A percentile compares a stretch with the other conserved stretches of the same genome.
Conservation (phyloP, 2,329 filamentous ascomycete genomes). For the Corinectria fuckeliana region DNA sequence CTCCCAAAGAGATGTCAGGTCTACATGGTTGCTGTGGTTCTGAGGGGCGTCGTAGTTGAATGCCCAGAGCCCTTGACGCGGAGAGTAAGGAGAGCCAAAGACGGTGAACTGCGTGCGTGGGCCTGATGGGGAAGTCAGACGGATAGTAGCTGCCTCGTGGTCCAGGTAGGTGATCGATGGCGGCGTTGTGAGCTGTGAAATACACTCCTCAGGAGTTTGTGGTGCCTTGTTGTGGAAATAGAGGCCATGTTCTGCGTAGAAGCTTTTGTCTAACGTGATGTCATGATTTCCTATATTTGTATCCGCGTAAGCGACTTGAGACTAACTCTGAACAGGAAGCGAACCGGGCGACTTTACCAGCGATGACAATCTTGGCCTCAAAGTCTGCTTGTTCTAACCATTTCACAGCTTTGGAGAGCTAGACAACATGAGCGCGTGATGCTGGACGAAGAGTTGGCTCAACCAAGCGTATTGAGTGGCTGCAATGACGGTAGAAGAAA, state of each 20-base stretch:
- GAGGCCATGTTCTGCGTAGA: conserved; percentile 60
- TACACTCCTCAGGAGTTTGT: conserved; percentile 61
- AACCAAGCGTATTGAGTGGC: neutral
- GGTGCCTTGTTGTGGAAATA: conserved; percentile 63
- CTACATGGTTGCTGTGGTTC: conserved; percentile 19
- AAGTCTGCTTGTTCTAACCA: conserved; percentile 75
- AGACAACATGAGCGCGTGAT: conserved; percentile 11
- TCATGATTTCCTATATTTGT: conserved; percentile 73
- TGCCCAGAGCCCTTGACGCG: conserved; percentile 64
- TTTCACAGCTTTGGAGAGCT: conserved; percentile 64
- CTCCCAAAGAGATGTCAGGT: conserved; percentile 61
- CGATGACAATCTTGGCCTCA: conserved; percentile 73
- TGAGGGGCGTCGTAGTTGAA: conserved; percentile 63
- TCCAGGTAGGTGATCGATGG: conserved; percentile 68
- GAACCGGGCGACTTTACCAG: conserved; percentile 54
- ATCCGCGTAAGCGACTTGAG: conserved; percentile 9
- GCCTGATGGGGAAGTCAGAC: conserved; percentile 59
- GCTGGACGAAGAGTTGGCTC: neutral
- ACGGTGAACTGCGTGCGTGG: conserved; percentile 67
- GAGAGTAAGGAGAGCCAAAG: conserved; percentile 75
- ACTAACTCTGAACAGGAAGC: neutral
- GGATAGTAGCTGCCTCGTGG: conserved; percentile 61
- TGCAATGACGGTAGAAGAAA: conserved; percentile 1
- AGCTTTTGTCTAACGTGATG: conserved; percentile 70
- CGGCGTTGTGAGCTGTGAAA: conserved; percentile 59